Percentiles rank a stretch among this genome's conserved stretches.
Conservation (phyloP, 345 rosid genomes). For the thale cress (Arabidopsis thaliana) region TAIR10.1 NC_003075.7:16965501-16966000, state of each 20-base stretch:
- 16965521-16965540: constrained; percentile 58
- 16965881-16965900: constrained; percentile 23
- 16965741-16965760: constrained; percentile 88
- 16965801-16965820: constrained; percentile 97
- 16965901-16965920: constrained; percentile 6
- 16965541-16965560: constrained; percentile 97
- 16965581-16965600: constrained; percentile 96
- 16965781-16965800: constrained; percentile 96
- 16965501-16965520: not conserved
- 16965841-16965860: constrained; percentile 90
- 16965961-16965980: constrained; percentile 97
- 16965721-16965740: constrained; percentile 99
- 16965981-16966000: constrained; percentile 99
- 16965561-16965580: constrained; percentile 97
- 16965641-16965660: constrained; percentile 99
- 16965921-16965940: constrained; percentile 1
- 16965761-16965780: constrained; percentile 99
- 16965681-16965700: constrained; percentile 97
- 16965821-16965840: constrained; percentile 98
- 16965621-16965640: constrained; percentile 96
- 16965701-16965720: constrained; percentile 99
- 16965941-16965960: constrained; percentile 40
- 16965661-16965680: constrained; percentile 95
- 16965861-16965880: constrained; percentile 93
- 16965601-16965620: constrained; percentile 99